A percentile compares a stretch with the other conserved stretches of the same genome.
Evolutionary conservation across 192 early-diverging fungal genomes (phyloP).

Genomic region (Coemansia sp.): DNA sequence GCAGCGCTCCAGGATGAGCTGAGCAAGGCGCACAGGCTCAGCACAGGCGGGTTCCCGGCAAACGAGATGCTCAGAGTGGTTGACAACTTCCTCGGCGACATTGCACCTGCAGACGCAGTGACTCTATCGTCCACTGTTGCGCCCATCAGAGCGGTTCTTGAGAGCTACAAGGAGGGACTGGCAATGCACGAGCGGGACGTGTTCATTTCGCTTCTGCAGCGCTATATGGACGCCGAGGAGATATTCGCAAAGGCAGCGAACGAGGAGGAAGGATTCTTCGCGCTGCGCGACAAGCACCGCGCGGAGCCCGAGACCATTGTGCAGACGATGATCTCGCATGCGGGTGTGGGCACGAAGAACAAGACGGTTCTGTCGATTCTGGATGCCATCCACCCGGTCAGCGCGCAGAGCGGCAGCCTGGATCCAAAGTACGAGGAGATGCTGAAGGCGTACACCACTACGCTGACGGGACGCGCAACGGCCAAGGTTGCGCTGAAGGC

Average conservation of each 20-base stretch:
- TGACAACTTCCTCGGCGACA: constrained; percentile 53
- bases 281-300: constrained; percentile 85
- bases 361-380: constrained; percentile 76
- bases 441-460: constrained; percentile 71
- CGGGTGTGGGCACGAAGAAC: constrained; percentile 78
- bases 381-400: constrained; percentile 74
- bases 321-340: constrained; percentile 74
- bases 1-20: constrained; percentile 52
- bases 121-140: constrained; percentile 62
- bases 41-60: constrained; percentile 64
- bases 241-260: constrained; percentile 71
- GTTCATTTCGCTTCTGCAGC: constrained; percentile 75
- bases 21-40: constrained; percentile 39
- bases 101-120: constrained; percentile 65
- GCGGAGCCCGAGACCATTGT: constrained; percentile 72
- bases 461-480: constrained; percentile 70
- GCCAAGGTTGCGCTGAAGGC: constrained; percentile 92
- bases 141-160: constrained; percentile 68
- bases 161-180: constrained; percentile 72
- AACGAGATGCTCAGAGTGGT: constrained; percentile 66
- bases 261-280: constrained; percentile 84
- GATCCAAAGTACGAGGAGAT: constrained; percentile 75
- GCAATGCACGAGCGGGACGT: constrained; percentile 72
- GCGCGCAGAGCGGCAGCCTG: constrained; percentile 60
- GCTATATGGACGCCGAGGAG: constrained; percentile 82